Evolutionary conservation across 2,329 filamentous ascomycete genomes (phyloP).

Genomic region (Beauveria medogensis): DNA sequence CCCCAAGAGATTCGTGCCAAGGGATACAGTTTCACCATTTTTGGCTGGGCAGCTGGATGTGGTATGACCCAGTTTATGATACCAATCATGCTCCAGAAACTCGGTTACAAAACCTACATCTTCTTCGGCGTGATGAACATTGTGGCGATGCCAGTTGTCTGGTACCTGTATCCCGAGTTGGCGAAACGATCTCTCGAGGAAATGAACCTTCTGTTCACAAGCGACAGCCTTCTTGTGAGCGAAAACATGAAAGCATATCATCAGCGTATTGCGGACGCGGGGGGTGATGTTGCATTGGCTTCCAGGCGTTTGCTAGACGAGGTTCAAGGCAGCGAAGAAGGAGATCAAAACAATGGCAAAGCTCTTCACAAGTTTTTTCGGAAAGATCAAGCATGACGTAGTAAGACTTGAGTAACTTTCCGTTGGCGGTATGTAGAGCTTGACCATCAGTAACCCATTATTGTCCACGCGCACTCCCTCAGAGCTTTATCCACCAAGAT

Average conservation of each 20-base stretch:
- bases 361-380: background rate
- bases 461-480: background rate
- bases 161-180: conserved; percentile 34
- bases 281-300: conserved; percentile 16
- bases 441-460: background rate
- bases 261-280: conserved; percentile 16
- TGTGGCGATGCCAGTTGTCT: conserved; percentile 42
- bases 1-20: conserved; percentile 48
- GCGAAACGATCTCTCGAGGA: conserved; percentile 40
- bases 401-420: background rate
- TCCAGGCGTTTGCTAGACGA: conserved; percentile 17
- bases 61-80: conserved; percentile 46
- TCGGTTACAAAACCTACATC: conserved; percentile 41
- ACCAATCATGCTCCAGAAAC: conserved; percentile 41
- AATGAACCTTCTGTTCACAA: conserved; percentile 40
- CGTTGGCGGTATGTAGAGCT: background rate
- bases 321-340: conserved; percentile 10
- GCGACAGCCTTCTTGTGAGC: conserved; percentile 34
- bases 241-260: conserved; percentile 34
- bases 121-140: conserved; percentile 44
- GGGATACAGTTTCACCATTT: conserved; percentile 50
- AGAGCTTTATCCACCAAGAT: too few relatives aligned
- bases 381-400: background rate
- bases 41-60: conserved; percentile 50
- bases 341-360: background rate